Conservation (phyloP, 768 basidiomycete genomes). For the Pholiota conissans region DNA sequence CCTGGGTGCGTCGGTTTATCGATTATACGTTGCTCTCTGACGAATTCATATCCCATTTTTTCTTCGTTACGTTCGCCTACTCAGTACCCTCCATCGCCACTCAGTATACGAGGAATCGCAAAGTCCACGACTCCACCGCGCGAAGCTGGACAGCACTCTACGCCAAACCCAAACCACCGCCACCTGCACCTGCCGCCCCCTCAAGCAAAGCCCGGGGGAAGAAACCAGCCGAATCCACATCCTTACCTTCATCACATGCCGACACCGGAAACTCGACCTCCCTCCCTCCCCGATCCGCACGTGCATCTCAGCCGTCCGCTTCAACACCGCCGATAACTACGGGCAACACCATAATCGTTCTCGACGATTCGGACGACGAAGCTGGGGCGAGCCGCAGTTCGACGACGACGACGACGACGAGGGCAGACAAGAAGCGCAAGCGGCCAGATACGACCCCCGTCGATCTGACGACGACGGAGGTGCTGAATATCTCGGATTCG, state of each 20-base stretch:
- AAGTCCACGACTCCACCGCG: constrained; percentile 75
- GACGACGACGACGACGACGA: background rate
- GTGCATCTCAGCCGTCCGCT: background rate
- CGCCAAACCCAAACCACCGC: constrained; percentile 48
- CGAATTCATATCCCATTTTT: background rate
- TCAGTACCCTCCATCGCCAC: constrained; percentile 72
- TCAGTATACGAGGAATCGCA: constrained; percentile 64
- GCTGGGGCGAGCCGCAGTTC: background rate
- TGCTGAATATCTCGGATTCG: constrained; percentile 25
- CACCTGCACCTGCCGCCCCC: constrained; percentile 23
- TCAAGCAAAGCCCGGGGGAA: constrained; percentile 36
- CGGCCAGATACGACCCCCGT: background rate
- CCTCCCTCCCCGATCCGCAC: too few species aligned
- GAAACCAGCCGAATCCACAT: constrained; percentile 22
- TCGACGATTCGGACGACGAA: constrained; percentile 33
- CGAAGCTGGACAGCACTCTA: constrained; percentile 76
- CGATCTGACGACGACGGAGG: constrained; percentile 4
- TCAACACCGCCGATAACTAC: background rate
- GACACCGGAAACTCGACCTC: constrained; percentile 15
- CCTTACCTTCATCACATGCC: constrained; percentile 15
- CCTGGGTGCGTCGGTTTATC: constrained; percentile 44
- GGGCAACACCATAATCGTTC: constrained; percentile 25
- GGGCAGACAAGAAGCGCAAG: constrained; percentile 18
- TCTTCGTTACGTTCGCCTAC: background rate
- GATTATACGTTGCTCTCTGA: background rate